Evolutionary conservation across 305 asterid genomes (phyloP), one percentile per base, ranked within the genome.

Genomic region (Ajuga reptans): DNA sequence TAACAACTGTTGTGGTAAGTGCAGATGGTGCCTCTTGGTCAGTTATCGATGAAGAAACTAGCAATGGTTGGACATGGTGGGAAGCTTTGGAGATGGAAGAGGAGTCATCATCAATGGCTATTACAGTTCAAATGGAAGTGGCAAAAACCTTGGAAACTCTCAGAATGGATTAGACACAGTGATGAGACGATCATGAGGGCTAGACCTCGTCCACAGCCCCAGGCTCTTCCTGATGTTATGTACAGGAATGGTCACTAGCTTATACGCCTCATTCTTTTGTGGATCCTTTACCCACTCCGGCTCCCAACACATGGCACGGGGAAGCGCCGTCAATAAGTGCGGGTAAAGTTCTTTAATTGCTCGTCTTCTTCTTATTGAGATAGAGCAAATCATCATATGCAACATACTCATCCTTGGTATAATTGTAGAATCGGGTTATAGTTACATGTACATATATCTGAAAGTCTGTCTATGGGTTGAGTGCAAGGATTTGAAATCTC

Each of bases 121-220:
- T 76, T 94, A 69, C 97, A 94, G 88, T 94, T 94, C 84, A 94
- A 94, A 75, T 94, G 98, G 99, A 94, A 94, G 78, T 94, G 99
- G 99, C 99, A 94, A 80, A 94, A 94, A 73, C 99, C 99, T 3
- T 94, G 99, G 99, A 94, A 82, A 75, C 99, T 94, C 55, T 94
- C 98, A 0, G 98, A 94, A 79, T 78, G 75, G 86, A 94, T 94
- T 69, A 87, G 90, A 79, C 97, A 87, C 83, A 94, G 92, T 53
- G 98, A 94, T 43, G 99, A 94, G 78, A 91, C 99, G 15, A 83
- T 94, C 71, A 86, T 85, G 92, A 84, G 92, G 76, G n/a, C 89
- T 46, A 84, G 75, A 77, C 96, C 95, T 78, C 96, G 96, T 75
- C 84, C 83, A n/a, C 99, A 83, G 27, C 84, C 84, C 11, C 99